Base-by-base conservation (phyloP, 331 rosid species). In the Acacia pycnantha region DNA sequence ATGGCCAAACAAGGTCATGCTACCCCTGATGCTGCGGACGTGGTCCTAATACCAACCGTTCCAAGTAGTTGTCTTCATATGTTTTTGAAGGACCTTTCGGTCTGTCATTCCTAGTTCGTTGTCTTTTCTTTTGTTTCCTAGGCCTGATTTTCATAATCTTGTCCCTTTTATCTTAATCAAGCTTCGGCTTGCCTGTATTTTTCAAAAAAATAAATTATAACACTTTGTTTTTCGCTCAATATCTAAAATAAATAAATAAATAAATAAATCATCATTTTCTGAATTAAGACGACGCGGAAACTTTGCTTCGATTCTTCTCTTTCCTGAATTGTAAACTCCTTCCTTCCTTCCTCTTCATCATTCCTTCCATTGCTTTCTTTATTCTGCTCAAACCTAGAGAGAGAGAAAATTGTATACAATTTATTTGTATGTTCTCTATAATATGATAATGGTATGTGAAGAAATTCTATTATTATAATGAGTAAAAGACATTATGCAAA, bases 381-480 rank as follows among this genome's bases (percentile, higher is more conserved):
- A 89, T 89, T 90, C 53, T n/a, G 69, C 75, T 50, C 11, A 40
- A 77, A 59, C 89, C 93, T 91, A 84, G 81, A 81, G 71, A 68
- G 8, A 3, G 0, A 35, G 18, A 33, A 18, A 1, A 27, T 12
- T 54, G 21, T 1, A 16, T 35, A 33, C 24, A 33, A 19, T 33
- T 18, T 33, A 18, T 35, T 18, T 66, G 7, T 61, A 13, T 11
- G 1, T 6, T 7, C 70, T 15, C 68, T 27, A 2, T 27, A 61
- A 61, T 12, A 62, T 27, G 13, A 27, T 62, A 62, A 26, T 4
- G 35, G 68, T 2, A 61, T 61, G 37, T 27, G 8, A 11, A 62
- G 21, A 62, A 27, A 26, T 5, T 5, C 16, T 62, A 26, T 26
- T 13, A 26, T 26, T 24, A 22, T 22, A 24, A 59, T 24, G 16